Percentiles rank a stretch among this genome's conserved stretches.
Evolutionary conservation across 2,329 filamentous ascomycete species (phyloP).

Genomic region (Neurospora sp.): DNA sequence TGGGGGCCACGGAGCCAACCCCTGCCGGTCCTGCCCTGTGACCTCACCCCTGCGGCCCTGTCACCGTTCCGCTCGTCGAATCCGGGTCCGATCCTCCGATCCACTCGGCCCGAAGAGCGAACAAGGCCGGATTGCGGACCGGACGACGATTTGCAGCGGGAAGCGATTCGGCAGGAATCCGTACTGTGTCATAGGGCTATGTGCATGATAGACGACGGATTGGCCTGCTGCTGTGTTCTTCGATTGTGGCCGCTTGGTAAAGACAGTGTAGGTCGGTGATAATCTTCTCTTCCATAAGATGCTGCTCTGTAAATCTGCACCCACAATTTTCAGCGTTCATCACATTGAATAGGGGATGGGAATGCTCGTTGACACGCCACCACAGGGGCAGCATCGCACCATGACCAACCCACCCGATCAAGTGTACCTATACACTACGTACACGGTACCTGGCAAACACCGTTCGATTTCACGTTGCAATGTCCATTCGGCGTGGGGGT

Average conservation of each 20-base stretch:
- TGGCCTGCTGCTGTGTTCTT: neutral
- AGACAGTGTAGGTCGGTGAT: neutral
- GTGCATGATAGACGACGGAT: neutral
- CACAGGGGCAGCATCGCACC: neutral
- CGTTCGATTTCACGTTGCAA: neutral
- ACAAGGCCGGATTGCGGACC: neutral
- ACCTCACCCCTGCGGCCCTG: neutral
- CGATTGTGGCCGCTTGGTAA: neutral
- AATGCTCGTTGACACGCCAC: neutral
- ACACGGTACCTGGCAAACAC: neutral
- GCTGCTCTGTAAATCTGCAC: neutral
- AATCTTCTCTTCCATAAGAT: neutral
- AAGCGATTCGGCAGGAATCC: neutral
- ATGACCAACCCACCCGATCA: neutral
- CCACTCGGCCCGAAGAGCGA: neutral
- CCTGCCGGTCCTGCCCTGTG: neutral
- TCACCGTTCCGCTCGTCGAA: neutral
- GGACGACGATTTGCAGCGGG: neutral
- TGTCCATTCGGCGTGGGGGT: neutral
- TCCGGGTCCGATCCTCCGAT: neutral
- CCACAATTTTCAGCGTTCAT: neutral
- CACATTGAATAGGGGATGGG: neutral
- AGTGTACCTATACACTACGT: neutral
- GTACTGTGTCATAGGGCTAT: neutral
- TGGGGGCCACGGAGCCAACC: neutral